Percentiles rank a stretch among this genome's conserved stretches.
Evolutionary conservation across 768 basidiomycete genomes (phyloP).

Genomic region (Kwoniella sp.): DNA sequence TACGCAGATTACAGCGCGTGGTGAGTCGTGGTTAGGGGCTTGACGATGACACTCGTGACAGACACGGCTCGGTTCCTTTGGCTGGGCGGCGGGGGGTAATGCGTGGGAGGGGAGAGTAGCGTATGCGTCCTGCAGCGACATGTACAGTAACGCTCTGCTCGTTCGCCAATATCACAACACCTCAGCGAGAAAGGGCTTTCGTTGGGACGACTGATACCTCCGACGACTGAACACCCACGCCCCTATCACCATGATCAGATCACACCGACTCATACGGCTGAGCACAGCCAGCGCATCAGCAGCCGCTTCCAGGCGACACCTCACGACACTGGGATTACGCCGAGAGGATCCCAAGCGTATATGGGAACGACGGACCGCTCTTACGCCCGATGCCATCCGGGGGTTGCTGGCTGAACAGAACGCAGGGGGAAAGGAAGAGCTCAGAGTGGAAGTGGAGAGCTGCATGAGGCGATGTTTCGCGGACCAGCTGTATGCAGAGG

Average conservation of each 20-base stretch:
- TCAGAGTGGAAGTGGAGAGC: conserved; percentile 64
- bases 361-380: conserved; percentile 81
- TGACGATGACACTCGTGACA: no score
- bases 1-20: no score
- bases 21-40: no score
- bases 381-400: conserved; percentile 70
- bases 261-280: background rate
- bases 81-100: no score
- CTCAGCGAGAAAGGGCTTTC: no score
- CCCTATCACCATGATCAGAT: background rate
- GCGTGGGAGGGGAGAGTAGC: no score
- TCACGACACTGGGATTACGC: conserved; percentile 57
- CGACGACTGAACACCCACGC: no score
- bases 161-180: no score
- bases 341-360: conserved; percentile 73
- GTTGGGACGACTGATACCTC: no score
- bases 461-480: conserved; percentile 72
- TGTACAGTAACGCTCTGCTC: no score
- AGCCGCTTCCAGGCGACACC: background rate
- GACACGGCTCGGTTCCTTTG: no score
- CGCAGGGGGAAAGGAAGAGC: conserved; percentile 49
- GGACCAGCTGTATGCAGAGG: conserved; percentile 63
- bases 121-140: no score
- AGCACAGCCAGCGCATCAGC: background rate
- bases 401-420: conserved; percentile 59